Conservation (phyloP, 1,139 yeast species). For the Candida sp. region DNA sequence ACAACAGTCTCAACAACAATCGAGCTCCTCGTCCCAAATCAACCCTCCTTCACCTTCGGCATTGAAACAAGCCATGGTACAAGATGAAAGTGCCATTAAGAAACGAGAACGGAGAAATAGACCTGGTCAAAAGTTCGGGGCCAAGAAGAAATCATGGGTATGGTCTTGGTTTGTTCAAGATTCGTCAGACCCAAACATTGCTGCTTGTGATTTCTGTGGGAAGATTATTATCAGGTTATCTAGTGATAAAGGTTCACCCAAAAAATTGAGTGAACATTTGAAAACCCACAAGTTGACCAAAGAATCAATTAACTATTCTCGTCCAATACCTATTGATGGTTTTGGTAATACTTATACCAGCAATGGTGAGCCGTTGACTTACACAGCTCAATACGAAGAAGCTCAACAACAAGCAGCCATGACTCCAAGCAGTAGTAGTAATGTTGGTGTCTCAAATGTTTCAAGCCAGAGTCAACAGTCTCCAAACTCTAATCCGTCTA, state of each 20-base stretch:
- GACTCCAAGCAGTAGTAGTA: neutral
- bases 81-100: constrained; percentile 1
- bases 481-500: constrained; percentile 1
- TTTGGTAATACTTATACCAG: constrained; percentile 31
- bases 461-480: constrained; percentile 5
- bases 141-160: constrained; percentile 59
- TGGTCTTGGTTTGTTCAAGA: constrained; percentile 63
- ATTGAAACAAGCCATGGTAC: constrained; percentile 5
- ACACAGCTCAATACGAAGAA: constrained; percentile 8
- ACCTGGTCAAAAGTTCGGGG: constrained; percentile 55
- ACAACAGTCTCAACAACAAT: neutral
- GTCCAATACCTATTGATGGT: constrained; percentile 38
- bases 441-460: neutral
- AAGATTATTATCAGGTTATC: constrained; percentile 44
- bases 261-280: constrained; percentile 55
- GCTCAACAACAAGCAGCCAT: constrained; percentile 3
- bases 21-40: neutral
- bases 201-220: constrained; percentile 54
- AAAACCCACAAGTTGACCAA: constrained; percentile 49
- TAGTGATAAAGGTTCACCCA: constrained; percentile 59
- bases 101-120: constrained; percentile 32
- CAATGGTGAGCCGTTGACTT: constrained; percentile 22
- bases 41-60: constrained; percentile 1
- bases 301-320: constrained; percentile 30
- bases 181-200: constrained; percentile 42